These are phyloP conservation scores for Filosporella fistucella DNA, from an alignment of 495 filamentous ascomycete genomes.

Conservation along the genomic window DNA sequence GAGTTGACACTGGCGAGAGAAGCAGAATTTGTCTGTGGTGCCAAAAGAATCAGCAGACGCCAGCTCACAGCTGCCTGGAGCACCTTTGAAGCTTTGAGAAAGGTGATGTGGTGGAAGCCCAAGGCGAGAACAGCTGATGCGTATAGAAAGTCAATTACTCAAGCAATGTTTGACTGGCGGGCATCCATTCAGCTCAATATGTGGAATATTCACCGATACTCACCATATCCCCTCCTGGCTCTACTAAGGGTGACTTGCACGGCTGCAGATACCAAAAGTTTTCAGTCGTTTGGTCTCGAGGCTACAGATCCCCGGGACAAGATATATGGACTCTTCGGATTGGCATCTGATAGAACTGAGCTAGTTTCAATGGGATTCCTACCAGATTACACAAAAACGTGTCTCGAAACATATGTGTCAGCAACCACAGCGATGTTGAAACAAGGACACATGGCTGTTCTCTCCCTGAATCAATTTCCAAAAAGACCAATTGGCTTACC, in stretches of 20 bases:
- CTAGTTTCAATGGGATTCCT: not conserved
- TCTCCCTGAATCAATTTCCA: not conserved
- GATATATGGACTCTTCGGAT: conserved; percentile 20
- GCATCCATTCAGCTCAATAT: not conserved
- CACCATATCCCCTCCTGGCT: not conserved
- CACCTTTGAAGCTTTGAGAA: conserved; percentile 1
- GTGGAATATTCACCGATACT: conserved; percentile 3
- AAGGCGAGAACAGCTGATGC: too few species aligned
- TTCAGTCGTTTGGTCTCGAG: conserved; percentile 9
- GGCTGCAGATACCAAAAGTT: not conserved
- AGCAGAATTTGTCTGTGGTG: conserved; percentile 14
- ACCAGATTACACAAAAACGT: not conserved
- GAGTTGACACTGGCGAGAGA: conserved; percentile 17
- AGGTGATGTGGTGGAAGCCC: too few species aligned
- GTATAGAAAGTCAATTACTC: not conserved
- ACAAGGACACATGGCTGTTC: not conserved
- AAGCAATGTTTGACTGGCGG: not conserved
- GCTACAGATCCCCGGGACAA: conserved; percentile 22
- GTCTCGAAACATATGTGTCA: not conserved
- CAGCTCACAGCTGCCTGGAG: conserved; percentile 5
- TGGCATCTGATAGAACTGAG: conserved; percentile 15
- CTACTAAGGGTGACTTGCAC: not conserved
- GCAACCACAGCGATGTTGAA: not conserved
- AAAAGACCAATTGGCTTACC: not conserved
- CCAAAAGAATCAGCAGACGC: conserved; percentile 3